Evolutionary conservation across 805 yeast species (phyloP), one percentile per base, ranked within the genome.

Genomic region (Zygoascus tannicola): DNA sequence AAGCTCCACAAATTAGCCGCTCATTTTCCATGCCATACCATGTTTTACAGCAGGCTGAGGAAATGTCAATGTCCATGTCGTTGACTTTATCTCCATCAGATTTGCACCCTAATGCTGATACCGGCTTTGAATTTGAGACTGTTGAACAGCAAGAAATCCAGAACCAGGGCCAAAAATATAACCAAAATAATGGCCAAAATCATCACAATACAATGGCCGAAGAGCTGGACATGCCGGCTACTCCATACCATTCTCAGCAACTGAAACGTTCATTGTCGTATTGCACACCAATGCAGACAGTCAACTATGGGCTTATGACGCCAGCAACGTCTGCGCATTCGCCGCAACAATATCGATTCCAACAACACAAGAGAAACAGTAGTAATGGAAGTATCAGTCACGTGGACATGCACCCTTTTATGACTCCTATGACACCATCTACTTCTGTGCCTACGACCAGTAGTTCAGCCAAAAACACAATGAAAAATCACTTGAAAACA

Each of bases 381-480:
- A 8, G 23, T 19, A 20, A 18, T 12, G 22, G 23, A 14, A 22
- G 15, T 7, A 7, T 8, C 10, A 26, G 30, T 26, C 12, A 26
- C 30, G 10, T 26, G 30, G 22, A 37, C 22, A 4, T 21, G 5
- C 19, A 14, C 19, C 35, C 5, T 8, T 37, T 37, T 23, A 30
- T 48, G 44, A 50, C 54, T 19, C 54, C 54, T 15, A 30, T 41
- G 40, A 42, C 51, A 8, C 51, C 51, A 14, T 8, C 26, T 30
- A 40, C 22, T n/a, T 21, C 42, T 15, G 35, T 14, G 22, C 44
- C 40, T 35, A 23, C 43, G 18, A 45, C 22, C 35, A 33, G 19
- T 28, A 32, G 33, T 16, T 22, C 40, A 16, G 40, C 10, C 30
- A 26, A 7, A 8, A 12, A 7, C 30, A 26, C 30, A 8, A 8